Evolutionary conservation across 768 basidiomycete species (phyloP).

Genomic region (Dioszegia aurantiaca): DNA sequence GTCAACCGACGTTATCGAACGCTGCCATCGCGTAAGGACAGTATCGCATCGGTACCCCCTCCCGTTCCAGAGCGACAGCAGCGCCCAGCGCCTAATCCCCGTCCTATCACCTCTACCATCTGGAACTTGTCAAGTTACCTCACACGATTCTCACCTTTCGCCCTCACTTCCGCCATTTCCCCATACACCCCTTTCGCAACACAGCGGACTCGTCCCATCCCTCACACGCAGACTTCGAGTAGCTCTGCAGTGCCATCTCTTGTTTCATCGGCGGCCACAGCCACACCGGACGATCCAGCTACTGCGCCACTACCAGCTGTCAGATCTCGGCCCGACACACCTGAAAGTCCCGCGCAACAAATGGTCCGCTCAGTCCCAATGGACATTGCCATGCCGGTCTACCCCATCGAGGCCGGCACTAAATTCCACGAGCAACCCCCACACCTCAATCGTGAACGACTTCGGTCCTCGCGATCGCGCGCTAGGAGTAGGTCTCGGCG

Average conservation of each 20-base stretch:
- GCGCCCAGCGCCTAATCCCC: slow-evolving; percentile 2
- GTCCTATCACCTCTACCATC: slow-evolving; percentile 29
- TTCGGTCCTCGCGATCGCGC: slow-evolving; percentile 11
- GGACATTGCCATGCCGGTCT: slow-evolving; percentile 36
- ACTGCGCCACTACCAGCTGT: slow-evolving; percentile 16
- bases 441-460: background rate
- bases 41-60: background rate
- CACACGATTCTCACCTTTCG: slow-evolving; percentile 38
- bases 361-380: slow-evolving; percentile 43
- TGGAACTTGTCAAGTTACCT: slow-evolving; percentile 40
- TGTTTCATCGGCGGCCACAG: background rate
- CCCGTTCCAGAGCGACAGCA: slow-evolving; percentile 4
- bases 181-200: slow-evolving; percentile 7
- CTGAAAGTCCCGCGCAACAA: slow-evolving; percentile 23
- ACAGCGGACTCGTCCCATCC: background rate
- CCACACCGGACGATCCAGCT: slow-evolving; percentile 12
- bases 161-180: slow-evolving; percentile 25
- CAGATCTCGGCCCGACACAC: slow-evolving; percentile 10
- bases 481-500: slow-evolving; percentile 15
- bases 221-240: background rate
- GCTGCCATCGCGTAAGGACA: background rate
- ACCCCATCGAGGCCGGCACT: background rate
- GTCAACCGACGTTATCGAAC: slow-evolving; percentile 15
- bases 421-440: slow-evolving; percentile 1
- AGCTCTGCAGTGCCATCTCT: background rate